These are phyloP conservation scores for Carnegiea gigantea DNA, from an alignment of 179 eudicot genomes.

Conservation along the genomic window DNA sequence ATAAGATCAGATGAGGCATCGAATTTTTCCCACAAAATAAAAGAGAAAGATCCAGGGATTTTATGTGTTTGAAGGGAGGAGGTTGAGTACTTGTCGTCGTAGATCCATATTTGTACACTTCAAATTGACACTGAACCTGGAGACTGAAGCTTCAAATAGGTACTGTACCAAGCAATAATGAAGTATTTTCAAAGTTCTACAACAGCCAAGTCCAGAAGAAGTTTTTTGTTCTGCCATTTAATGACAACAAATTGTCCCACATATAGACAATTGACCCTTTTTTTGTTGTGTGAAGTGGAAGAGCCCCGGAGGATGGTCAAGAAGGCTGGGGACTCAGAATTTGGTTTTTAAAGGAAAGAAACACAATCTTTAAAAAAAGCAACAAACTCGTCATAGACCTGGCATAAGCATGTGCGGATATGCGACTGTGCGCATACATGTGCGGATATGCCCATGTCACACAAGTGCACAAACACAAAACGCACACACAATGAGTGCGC, in stretches of 20 bases:
- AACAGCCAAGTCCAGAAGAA: not conserved
- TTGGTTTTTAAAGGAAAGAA: not conserved
- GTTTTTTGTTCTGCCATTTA: not conserved
- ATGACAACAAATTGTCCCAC: not conserved
- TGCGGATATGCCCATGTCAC: not conserved
- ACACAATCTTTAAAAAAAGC: not conserved
- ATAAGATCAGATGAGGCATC: not conserved
- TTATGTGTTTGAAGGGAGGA: not conserved
- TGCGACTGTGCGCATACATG: not conserved
- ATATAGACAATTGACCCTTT: not conserved
- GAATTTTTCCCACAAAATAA: not conserved
- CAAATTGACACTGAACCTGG: not conserved
- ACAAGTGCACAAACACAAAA: no score
- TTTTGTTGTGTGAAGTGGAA: not conserved
- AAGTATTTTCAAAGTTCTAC: not conserved
- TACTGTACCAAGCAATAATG: not conserved
- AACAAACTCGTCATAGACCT: not conserved
- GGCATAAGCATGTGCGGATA: not conserved
- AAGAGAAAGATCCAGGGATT: not conserved
- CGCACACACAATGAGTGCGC: no score
- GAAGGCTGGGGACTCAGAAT: not conserved
- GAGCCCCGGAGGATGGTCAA: not conserved
- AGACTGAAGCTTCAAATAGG: not conserved
- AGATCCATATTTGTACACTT: not conserved
- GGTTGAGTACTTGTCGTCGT: not conserved